Conservation (phyloP, 2,329 filamentous ascomycete genomes). For the Cladosporium austrohemisphaericum region DNA sequence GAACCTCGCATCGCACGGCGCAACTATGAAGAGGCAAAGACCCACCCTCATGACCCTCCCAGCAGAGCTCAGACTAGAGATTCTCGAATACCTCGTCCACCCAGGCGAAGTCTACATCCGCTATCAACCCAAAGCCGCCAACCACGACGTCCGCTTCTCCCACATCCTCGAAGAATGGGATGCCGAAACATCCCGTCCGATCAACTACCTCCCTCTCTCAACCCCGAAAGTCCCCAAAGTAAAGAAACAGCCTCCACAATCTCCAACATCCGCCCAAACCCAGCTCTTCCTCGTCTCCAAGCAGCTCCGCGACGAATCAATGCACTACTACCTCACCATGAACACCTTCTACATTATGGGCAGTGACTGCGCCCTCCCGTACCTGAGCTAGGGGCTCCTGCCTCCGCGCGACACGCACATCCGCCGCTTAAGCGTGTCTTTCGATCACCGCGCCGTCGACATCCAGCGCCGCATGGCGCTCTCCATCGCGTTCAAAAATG, state of each 20-base stretch:
- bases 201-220: background rate
- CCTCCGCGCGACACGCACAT: slow-evolving; percentile 12
- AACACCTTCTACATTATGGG: slow-evolving; percentile 16
- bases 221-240: background rate
- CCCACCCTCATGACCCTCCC: slow-evolving; percentile 3
- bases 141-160: slow-evolving; percentile 14
- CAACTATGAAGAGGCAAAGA: background rate
- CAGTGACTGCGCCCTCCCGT: slow-evolving; percentile 9
- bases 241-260: background rate
- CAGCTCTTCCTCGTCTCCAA: slow-evolving; percentile 30
- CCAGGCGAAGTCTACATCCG: slow-evolving; percentile 11
- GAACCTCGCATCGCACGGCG: too few relatives aligned
- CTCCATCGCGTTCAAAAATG: slow-evolving; percentile 2
- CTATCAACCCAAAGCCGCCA: slow-evolving; percentile 1
- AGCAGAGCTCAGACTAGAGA: slow-evolving; percentile 3
- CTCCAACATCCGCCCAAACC: background rate
- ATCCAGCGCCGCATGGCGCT: slow-evolving; percentile 8
- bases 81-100: slow-evolving; percentile 9
- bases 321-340: slow-evolving; percentile 12
- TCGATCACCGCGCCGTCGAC: slow-evolving; percentile 12
- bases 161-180: slow-evolving; percentile 8
- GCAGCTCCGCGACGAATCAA: slow-evolving; percentile 33
- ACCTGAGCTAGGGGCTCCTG: slow-evolving; percentile 14
- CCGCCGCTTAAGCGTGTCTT: slow-evolving; percentile 12
- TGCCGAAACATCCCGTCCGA: background rate